These are phyloP conservation scores for Sergeia podlipaevii DNA, from an alignment of 208 protist species.

Conservation along the genomic window DNA sequence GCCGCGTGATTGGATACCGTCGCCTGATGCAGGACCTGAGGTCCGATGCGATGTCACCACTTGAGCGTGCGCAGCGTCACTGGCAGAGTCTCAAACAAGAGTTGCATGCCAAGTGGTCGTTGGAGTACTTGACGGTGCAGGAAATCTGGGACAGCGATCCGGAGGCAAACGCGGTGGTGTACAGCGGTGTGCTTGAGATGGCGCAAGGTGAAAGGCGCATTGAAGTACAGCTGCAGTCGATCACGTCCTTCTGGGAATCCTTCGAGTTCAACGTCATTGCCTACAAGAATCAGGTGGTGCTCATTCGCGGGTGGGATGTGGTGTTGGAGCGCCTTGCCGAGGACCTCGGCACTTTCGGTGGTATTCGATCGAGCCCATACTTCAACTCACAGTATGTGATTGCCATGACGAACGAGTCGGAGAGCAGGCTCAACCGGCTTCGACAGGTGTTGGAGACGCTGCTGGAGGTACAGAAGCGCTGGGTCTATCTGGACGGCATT, in stretches of 20 bases:
- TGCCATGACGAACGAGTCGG: conserved; percentile 77
- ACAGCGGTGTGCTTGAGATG: conserved; percentile 88
- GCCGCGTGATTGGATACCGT: conserved; percentile 45
- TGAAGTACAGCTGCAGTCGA: conserved; percentile 76
- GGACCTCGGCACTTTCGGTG: conserved; percentile 90
- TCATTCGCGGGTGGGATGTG: conserved; percentile 98
- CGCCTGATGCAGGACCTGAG: conserved; percentile 91
- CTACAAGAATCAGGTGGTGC: conserved; percentile 93
- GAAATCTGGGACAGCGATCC: conserved; percentile 91
- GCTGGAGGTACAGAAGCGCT: conserved; percentile 96
- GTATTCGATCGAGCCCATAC: conserved; percentile 97
- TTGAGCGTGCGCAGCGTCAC: conserved; percentile 68
- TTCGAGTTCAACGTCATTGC: conserved; percentile 92
- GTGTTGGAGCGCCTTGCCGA: conserved; percentile 94
- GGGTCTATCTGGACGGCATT: conserved; percentile 98
- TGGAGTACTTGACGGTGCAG: conserved; percentile 80
- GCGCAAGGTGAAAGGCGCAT: conserved; percentile 87
- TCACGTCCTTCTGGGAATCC: conserved; percentile 91
- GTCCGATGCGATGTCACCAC: conserved; percentile 90
- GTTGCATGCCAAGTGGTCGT: conserved; percentile 91
- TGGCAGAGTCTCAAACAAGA: conserved; percentile 77
- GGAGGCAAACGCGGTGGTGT: conserved; percentile 91
- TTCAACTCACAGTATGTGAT: conserved; percentile 78
- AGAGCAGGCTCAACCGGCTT: conserved; percentile 92
- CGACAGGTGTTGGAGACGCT: conserved; percentile 91